Evolutionary conservation across 2,329 filamentous ascomycete species (phyloP), one percentile per base, ranked within the genome.

Genomic region (Talaromyces marneffei): DNA sequence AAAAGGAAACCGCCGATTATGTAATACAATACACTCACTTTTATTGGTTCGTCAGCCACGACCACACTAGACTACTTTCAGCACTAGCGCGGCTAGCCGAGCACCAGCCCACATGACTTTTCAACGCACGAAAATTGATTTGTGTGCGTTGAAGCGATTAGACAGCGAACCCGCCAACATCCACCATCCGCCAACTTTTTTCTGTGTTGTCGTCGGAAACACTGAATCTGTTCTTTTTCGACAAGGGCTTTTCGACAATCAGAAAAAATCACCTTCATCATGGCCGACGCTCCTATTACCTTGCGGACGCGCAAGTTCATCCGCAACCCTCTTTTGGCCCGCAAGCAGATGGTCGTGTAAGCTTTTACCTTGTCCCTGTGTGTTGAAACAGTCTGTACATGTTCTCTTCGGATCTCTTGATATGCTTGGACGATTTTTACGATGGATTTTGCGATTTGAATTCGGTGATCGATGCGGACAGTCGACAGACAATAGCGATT

Each of bases 321-420:
- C 84, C 91, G 92, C 85, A 99, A 99, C 88, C 91, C 94, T 81
- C 91, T 99, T 78, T 89, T 99, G 79, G 91, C 89, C 80, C 90
- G 93, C 81, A 96, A 96, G 87, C 93, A 97, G 89, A 96, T 97
- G 91, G 93, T 97, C 83, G 90, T 97, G 93, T 97, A 91, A 87
- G 90, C 88, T 66, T 44, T 29, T 37, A 27, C 33, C 35, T 29
- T 55, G 23, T 29, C 35, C 35, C 7, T 39, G 35, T 55, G 52
- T 55, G 52, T 20, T 39, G 40, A 57, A 59, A 37, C 18, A 52
- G 44, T 58, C 59, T 58, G 59, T 62, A 31, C 44, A 25, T 44
- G 50, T 63, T 52, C 9, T 52, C 16, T 9, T 23, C 9, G 44
- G 60, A 58, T 44, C 61, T 61, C 68, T 66, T 70, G 64, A 72